A percentile compares a stretch with the other conserved stretches of the same genome.
These are phyloP conservation scores for Aspergillus pseudoterreus DNA, from an alignment of 2,329 filamentous ascomycete species.

Conservation along the genomic window DNA sequence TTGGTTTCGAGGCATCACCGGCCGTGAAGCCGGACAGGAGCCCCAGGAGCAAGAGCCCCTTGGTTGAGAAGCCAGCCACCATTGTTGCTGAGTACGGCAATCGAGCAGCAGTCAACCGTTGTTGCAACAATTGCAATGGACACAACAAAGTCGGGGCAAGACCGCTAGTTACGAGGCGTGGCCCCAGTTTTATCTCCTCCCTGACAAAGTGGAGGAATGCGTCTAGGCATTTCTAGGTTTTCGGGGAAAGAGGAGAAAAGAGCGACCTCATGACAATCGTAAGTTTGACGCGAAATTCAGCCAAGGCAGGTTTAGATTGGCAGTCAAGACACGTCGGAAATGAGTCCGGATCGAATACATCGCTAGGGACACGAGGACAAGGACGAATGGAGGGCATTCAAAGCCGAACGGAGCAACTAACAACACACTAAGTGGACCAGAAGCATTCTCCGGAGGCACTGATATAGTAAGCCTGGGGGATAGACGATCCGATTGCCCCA, in stretches of 20 bases:
- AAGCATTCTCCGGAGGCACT: background rate
- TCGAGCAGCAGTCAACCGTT: background rate
- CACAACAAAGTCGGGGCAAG: background rate
- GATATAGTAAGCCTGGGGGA: background rate
- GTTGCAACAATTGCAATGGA: background rate
- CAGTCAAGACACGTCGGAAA: background rate
- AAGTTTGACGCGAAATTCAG: background rate
- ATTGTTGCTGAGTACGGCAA: constrained; percentile 2
- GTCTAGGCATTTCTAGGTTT: background rate
- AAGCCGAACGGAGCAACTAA: background rate
- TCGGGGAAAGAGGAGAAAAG: background rate
- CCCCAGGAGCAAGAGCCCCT: constrained; percentile 24
- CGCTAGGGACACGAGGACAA: background rate
- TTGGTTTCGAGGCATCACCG: constrained; percentile 17
- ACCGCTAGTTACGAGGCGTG: background rate
- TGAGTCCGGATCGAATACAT: constrained; percentile 3
- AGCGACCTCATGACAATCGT: background rate
- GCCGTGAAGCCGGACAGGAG: constrained; percentile 17
- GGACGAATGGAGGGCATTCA: background rate
- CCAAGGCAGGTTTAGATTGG: background rate
- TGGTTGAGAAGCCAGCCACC: constrained; percentile 16
- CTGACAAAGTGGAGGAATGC: background rate
- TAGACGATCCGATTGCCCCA: background rate
- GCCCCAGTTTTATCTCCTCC: background rate
- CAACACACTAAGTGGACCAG: background rate